A percentile compares a stretch with the other conserved stretches of the same genome.
Evolutionary conservation across 169 alveolate genomes (phyloP).

Genomic region (Eimeria sp.): DNA sequence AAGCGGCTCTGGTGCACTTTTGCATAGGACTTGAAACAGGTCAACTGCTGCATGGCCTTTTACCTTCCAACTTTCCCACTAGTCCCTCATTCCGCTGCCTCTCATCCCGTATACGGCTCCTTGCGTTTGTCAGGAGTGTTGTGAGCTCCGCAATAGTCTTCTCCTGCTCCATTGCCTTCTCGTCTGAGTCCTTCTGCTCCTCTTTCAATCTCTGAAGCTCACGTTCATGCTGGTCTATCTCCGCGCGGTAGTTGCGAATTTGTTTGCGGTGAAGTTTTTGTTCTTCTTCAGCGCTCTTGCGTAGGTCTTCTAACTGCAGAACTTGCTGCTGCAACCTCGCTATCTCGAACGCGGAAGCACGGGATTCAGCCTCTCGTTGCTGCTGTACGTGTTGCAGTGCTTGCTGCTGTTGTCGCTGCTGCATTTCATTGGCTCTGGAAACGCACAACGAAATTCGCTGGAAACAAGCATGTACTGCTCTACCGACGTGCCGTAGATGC

Average conservation of each 20-base stretch:
- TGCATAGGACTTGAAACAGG: neutral
- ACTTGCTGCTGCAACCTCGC: slow-evolving; percentile 57
- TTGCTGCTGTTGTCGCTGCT: slow-evolving; percentile 51
- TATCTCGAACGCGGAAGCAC: slow-evolving; percentile 20
- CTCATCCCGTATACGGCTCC: slow-evolving; percentile 51
- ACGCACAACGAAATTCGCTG: neutral
- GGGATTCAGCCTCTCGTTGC: slow-evolving; percentile 34
- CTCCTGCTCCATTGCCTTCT: slow-evolving; percentile 39
- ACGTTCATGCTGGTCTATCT: slow-evolving; percentile 14
- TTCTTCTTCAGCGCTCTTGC: slow-evolving; percentile 36
- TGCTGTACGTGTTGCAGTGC: slow-evolving; percentile 59
- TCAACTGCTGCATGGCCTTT: neutral
- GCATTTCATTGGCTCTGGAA: slow-evolving; percentile 52
- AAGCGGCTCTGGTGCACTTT: neutral
- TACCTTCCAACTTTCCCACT: slow-evolving; percentile 54
- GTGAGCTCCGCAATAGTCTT: slow-evolving; percentile 44
- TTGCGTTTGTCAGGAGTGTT: slow-evolving; percentile 25
- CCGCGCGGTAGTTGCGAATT: slow-evolving; percentile 37
- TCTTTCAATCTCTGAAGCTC: slow-evolving; percentile 1
- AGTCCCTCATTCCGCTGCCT: slow-evolving; percentile 64
- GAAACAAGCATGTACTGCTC: neutral
- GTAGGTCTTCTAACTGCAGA: slow-evolving; percentile 1
- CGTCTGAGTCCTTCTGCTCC: slow-evolving; percentile 15
- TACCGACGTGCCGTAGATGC: neutral
- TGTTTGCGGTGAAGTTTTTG: slow-evolving; percentile 18